Percentiles rank a stretch among this genome's conserved stretches.
Evolutionary conservation across 371 early-diverging fungal species (phyloP).

Genomic region (Mucor ambiguus): DNA sequence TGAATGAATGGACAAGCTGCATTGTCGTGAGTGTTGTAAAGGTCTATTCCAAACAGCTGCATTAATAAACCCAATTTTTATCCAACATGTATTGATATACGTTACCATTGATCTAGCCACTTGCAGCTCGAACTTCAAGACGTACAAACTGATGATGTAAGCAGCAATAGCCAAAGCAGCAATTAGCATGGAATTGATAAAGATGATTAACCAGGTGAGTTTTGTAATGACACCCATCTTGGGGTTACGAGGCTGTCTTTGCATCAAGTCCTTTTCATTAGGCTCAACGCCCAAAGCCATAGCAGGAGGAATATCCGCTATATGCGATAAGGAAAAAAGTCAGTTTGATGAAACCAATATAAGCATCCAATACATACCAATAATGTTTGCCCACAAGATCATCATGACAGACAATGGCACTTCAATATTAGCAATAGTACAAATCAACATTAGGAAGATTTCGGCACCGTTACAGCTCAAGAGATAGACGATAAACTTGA

Average conservation of each 20-base stretch:
- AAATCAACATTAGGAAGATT: constrained; percentile 64
- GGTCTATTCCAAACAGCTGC: constrained; percentile 39
- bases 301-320: constrained; percentile 73
- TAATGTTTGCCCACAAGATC: constrained; percentile 54
- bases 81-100: background rate
- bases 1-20: constrained; percentile 82
- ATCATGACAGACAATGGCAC: constrained; percentile 55
- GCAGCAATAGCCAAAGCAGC: constrained; percentile 62
- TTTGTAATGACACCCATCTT: constrained; percentile 61
- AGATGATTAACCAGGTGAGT: constrained; percentile 32
- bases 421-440: constrained; percentile 44
- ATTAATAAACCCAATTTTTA: constrained; percentile 18
- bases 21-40: constrained; percentile 78
- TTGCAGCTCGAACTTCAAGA: constrained; percentile 15
- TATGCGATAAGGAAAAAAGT: background rate
- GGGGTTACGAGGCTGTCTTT: constrained; percentile 73
- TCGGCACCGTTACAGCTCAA: constrained; percentile 84
- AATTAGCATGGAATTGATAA: constrained; percentile 48
- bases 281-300: constrained; percentile 83
- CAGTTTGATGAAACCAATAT: background rate
- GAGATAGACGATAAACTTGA: constrained; percentile 86
- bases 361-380: constrained; percentile 30
- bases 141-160: constrained; percentile 55
- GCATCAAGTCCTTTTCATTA: constrained; percentile 77
- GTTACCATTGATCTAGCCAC: constrained; percentile 29